These are phyloP conservation scores for Trichoderma sp. DNA, from an alignment of 2,329 filamentous ascomycete species.

Conservation along the genomic window DNA sequence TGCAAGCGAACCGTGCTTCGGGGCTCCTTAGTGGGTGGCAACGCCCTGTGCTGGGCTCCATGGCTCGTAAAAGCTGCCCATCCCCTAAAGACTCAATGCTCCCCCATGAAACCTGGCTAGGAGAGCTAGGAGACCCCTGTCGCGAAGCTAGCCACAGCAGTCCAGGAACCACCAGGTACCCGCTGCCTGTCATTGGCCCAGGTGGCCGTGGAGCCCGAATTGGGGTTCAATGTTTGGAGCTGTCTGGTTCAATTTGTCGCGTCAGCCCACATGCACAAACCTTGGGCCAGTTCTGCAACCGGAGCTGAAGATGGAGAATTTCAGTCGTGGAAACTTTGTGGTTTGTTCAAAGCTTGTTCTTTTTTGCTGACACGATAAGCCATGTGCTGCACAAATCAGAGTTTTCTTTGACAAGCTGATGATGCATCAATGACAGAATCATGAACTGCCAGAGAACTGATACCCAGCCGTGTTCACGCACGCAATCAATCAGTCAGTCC, in stretches of 20 bases:
- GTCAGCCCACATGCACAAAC: constrained; percentile 16
- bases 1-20: background rate
- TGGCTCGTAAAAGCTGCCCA: background rate
- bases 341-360: background rate
- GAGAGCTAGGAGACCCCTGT: constrained; percentile 5
- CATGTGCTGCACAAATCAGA: background rate
- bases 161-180: constrained; percentile 24
- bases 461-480: background rate
- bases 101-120: background rate
- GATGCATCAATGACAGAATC: background rate
- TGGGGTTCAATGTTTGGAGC: background rate
- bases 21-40: background rate
- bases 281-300: background rate
- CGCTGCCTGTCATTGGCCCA: constrained; percentile 18
- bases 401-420: background rate
- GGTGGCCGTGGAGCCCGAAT: background rate
- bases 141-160: background rate
- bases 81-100: background rate
- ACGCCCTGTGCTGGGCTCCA: background rate
- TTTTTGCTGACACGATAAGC: background rate
- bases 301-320: background rate
- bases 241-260: background rate
- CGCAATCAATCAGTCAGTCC: background rate
- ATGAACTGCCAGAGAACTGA: background rate
- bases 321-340: background rate